Percentiles rank a stretch among this genome's conserved stretches.
Evolutionary conservation across 2,329 filamentous ascomycete species (phyloP).

Genomic region (Alternaria triticimaculans): DNA sequence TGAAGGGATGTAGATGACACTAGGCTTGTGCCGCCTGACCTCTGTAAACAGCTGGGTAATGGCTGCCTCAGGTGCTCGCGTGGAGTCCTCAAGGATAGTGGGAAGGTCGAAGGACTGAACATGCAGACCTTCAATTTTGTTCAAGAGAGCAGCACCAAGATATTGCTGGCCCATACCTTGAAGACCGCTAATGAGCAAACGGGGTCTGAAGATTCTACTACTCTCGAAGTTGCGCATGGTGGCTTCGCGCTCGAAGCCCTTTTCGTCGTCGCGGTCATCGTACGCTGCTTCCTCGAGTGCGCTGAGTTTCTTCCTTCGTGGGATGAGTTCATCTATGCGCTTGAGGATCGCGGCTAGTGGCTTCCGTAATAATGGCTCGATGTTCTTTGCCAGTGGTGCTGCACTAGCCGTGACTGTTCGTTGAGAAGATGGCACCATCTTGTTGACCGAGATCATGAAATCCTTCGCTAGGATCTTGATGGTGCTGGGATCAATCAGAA

Average conservation of each 20-base stretch:
- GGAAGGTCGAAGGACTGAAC: constrained; percentile 94
- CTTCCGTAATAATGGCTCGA: constrained; percentile 80
- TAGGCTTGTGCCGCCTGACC: constrained; percentile 91
- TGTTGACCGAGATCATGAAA: constrained; percentile 96
- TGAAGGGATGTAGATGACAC: constrained; percentile 92
- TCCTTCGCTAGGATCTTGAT: constrained; percentile 91
- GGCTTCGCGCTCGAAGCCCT: constrained; percentile 84
- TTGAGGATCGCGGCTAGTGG: constrained; percentile 74
- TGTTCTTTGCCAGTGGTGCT: constrained; percentile 75
- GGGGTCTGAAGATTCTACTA: constrained; percentile 84
- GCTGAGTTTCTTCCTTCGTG: constrained; percentile 83
- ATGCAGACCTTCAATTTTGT: constrained; percentile 91
- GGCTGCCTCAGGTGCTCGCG: constrained; percentile 82
- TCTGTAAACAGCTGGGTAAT: constrained; percentile 91
- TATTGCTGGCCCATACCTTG: constrained; percentile 95
- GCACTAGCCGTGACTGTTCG: constrained; percentile 86
- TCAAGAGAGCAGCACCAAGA: constrained; percentile 81
- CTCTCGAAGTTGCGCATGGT: constrained; percentile 77
- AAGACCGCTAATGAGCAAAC: constrained; percentile 81
- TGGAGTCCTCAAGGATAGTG: constrained; percentile 81
- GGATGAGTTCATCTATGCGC: constrained; percentile 77
- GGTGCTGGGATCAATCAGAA: constrained; percentile 82
- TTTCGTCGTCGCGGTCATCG: constrained; percentile 80
- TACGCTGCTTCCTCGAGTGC: constrained; percentile 96
- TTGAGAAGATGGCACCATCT: constrained; percentile 94